A percentile compares a stretch with the other conserved stretches of the same genome.
Evolutionary conservation across 331 rosid genomes (phyloP).

Genomic region (Pyrus hybrid): DNA sequence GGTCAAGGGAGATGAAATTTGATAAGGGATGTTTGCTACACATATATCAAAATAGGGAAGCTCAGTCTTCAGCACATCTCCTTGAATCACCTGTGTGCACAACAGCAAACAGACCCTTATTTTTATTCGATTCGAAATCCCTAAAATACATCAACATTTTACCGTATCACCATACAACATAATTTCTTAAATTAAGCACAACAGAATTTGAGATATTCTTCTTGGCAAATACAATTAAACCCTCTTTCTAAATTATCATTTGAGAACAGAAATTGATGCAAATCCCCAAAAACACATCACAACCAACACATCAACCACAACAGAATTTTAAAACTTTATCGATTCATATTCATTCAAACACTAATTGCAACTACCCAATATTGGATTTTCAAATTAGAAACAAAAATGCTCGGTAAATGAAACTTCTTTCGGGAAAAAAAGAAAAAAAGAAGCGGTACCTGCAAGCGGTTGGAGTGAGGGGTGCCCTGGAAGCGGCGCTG

Average conservation of each 20-base stretch:
- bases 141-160: background rate
- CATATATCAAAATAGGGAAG: constrained; percentile 84
- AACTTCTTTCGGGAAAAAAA: too few species aligned
- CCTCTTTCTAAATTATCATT: background rate
- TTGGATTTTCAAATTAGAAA: background rate
- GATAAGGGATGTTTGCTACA: constrained; percentile 89
- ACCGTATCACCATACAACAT: background rate
- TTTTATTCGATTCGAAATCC: background rate
- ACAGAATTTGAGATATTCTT: background rate
- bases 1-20: constrained; percentile 88
- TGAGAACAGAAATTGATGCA: background rate
- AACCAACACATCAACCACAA: background rate
- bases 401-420: background rate
- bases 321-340: background rate
- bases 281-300: background rate
- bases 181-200: background rate
- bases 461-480: constrained; percentile 50
- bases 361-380: background rate
- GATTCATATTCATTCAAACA: background rate
- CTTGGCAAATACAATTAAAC: background rate
- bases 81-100: constrained; percentile 61
- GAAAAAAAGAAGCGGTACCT: constrained; percentile 21
- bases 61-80: constrained; percentile 76
- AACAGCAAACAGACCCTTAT: background rate
- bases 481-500: constrained; percentile 64